Base-by-base conservation (phyloP, 495 filamentous ascomycete species). In the Penicillium nucicola region DNA sequence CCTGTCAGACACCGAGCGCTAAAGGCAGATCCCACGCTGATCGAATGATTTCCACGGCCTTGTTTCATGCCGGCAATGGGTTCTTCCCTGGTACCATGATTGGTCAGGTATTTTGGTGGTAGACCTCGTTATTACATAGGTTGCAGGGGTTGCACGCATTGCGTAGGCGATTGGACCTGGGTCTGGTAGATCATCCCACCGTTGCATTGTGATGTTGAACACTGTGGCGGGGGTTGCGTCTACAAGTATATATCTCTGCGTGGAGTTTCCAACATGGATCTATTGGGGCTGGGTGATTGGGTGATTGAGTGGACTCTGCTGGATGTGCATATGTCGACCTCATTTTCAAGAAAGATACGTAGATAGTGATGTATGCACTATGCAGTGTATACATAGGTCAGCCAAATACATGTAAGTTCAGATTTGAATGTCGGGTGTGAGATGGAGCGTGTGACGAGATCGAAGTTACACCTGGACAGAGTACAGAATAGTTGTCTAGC, bases 21-120 rank as follows among this genome's bases (percentile, higher is more conserved):
- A 64, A 50, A 35, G 55, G 61, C 37, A 53, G 58, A 64, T 64
- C 58, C 60, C 55, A 22, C 15, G 36, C 37, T 56, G 58, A 64
- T 58, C 53, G 53, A 54, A 40, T 42, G 52, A 32, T 43, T 31
- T 31, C 23, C 37, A 23, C 17, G 6, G 25, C 22, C 22, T 35
- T 43, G 45, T 45, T 23, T 20, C 19, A 43, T 42, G 39, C 23
- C 58, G 58, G 58, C 44, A 61, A 55, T 61, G 37, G 43, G 10
- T 50, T 55, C 31, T 61, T 55, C 51, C 55, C 19, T 33, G 18
- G 30, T 42, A 38, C 32, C 22, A 32, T 17, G 30, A 42, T 54
- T 54, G 52, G 38, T 14, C 47, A 19, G 50, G 28, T 15, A 18
- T 10, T 22, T 18, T 14, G 14, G 37, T 32, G 17, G 31, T 37